A percentile compares a stretch with the other conserved stretches of the same genome.
Evolutionary conservation across 2,329 filamentous ascomycete genomes (phyloP).

Genomic region (Ophiosphaerella narmari): DNA sequence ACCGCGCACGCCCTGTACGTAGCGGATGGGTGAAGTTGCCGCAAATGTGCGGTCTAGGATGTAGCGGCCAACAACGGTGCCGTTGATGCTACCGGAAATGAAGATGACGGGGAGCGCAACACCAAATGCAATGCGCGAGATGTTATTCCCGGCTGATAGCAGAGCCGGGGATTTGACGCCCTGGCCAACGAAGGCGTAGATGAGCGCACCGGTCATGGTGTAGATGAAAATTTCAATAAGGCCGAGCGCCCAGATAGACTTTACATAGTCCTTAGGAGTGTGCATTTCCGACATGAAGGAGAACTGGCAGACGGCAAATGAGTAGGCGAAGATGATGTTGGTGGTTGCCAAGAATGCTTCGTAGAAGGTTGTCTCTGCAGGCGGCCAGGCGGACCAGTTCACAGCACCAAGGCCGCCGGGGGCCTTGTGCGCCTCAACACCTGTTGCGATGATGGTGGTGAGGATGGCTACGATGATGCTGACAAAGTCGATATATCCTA

Average conservation of each 20-base stretch:
- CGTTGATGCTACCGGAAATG: conserved; percentile 72
- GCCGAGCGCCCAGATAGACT: conserved; percentile 60
- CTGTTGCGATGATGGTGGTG: conserved; percentile 71
- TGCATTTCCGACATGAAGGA: conserved; percentile 70
- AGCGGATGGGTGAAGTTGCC: conserved; percentile 53
- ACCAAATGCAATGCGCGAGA: conserved; percentile 74
- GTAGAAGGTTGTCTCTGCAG: conserved; percentile 62
- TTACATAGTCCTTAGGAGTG: conserved; percentile 65
- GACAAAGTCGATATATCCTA: conserved; percentile 61
- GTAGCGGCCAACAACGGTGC: conserved; percentile 69
- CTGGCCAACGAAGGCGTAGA: conserved; percentile 70
- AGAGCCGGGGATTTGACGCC: conserved; percentile 68
- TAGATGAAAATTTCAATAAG: conserved; percentile 65
- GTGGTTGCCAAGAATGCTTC: conserved; percentile 58
- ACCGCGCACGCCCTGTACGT: conserved; percentile 40
- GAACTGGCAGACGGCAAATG: conserved; percentile 71
- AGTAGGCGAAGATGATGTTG: conserved; percentile 37
- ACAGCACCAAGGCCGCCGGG: conserved; percentile 34
- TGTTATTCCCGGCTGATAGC: conserved; percentile 61
- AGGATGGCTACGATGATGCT: conserved; percentile 69
- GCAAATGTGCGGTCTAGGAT: conserved; percentile 66
- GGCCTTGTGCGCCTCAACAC: conserved; percentile 44
- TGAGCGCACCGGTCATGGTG: conserved; percentile 69
- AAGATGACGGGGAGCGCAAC: conserved; percentile 74
- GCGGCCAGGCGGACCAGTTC: conserved; percentile 41